Conservation (phyloP, 139 green algal genomes). For the Chara braunii region DNA sequence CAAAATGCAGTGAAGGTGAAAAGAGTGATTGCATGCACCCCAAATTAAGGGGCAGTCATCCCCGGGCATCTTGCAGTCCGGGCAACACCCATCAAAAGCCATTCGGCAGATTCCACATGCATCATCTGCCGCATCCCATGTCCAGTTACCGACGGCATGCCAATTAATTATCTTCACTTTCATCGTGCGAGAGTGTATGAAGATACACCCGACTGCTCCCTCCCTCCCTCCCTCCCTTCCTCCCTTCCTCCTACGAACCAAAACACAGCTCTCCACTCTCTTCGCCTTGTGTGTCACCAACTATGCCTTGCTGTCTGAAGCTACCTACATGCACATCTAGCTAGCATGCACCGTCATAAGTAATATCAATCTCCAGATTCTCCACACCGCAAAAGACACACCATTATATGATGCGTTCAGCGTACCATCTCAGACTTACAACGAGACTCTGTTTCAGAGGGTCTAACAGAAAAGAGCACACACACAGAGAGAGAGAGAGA, state of each 20-base stretch:
- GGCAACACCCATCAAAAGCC: slow-evolving; percentile 48
- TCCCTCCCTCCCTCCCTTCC: slow-evolving; percentile 30
- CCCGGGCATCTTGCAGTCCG: slow-evolving; percentile 45
- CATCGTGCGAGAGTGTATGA: not conserved
- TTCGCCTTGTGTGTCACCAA: too few relatives aligned
- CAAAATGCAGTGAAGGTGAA: slow-evolving; percentile 55
- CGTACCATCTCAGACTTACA: too few relatives aligned
- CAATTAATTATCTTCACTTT: slow-evolving; percentile 28
- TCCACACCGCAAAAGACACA: too few relatives aligned
- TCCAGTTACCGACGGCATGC: slow-evolving; percentile 46
- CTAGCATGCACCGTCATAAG: too few relatives aligned
- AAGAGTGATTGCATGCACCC: slow-evolving; percentile 48
- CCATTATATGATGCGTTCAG: too few relatives aligned
- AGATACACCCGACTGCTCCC: not conserved
- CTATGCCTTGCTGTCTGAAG: too few relatives aligned
- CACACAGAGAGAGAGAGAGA: too few relatives aligned
- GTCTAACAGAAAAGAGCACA: too few relatives aligned
- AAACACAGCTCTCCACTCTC: not conserved
- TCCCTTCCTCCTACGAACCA: not conserved
- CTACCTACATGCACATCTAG: too few relatives aligned
- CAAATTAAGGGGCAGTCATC: slow-evolving; percentile 51
- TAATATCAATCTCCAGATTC: too few relatives aligned
- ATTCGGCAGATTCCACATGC: slow-evolving; percentile 52
- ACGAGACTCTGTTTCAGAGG: too few relatives aligned
- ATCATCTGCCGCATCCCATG: slow-evolving; percentile 45